These are phyloP conservation scores for Terfezia claveryi DNA, from an alignment of 495 filamentous ascomycete species.

Conservation along the genomic window DNA sequence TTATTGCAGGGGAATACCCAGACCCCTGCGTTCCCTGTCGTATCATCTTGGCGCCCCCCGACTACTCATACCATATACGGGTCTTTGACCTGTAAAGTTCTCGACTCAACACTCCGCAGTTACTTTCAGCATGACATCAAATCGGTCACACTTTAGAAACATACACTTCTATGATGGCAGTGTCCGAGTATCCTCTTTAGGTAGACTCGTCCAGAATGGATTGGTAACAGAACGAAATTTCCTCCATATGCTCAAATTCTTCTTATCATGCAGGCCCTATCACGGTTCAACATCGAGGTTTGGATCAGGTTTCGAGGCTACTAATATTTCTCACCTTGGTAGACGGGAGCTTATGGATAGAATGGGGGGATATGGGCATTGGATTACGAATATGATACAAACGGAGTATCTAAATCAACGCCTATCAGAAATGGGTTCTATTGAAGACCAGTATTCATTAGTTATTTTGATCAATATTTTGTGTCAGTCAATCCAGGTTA, in stretches of 20 bases:
- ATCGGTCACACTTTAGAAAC: constrained; percentile 8
- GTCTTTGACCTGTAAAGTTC: too few relatives aligned
- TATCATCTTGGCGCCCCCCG: too few relatives aligned
- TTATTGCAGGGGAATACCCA: too few relatives aligned
- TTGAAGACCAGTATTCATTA: constrained; percentile 6
- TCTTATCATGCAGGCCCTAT: constrained; percentile 6
- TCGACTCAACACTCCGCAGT: too few relatives aligned
- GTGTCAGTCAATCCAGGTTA: constrained; percentile 6
- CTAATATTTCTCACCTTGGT: constrained; percentile 9
- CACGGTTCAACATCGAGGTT: constrained; percentile 7
- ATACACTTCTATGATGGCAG: constrained; percentile 7
- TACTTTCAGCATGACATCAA: neutral
- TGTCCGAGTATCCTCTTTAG: constrained; percentile 7
- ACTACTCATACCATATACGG: too few relatives aligned
- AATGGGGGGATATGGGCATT: neutral
- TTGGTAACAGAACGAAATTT: constrained; percentile 13
- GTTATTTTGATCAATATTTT: constrained; percentile 10
- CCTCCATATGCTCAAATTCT: constrained; percentile 15
- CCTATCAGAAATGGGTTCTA: constrained; percentile 9
- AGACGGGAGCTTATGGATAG: constrained; percentile 6
- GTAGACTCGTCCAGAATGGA: constrained; percentile 11
- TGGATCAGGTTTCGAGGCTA: constrained; percentile 4
- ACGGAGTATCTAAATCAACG: constrained; percentile 12
- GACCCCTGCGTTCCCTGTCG: too few relatives aligned
- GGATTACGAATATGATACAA: constrained; percentile 9